These are phyloP conservation scores for Petrea volubilis DNA, from an alignment of 257 asterid species.

Conservation along the genomic window DNA sequence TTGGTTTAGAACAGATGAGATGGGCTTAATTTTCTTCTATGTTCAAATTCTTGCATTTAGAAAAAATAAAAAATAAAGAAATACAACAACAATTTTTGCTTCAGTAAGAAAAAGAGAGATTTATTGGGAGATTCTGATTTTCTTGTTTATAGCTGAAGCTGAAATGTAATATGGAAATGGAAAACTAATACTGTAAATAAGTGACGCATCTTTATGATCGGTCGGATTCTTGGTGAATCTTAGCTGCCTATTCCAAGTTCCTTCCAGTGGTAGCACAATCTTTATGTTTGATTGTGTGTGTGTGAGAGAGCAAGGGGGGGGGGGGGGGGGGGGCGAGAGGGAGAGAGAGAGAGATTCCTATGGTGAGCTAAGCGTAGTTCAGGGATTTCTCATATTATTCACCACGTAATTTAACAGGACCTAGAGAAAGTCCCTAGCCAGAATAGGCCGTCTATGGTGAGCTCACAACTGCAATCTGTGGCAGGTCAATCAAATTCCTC, in stretches of 20 bases:
- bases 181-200: too few relatives aligned
- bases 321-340: too few relatives aligned
- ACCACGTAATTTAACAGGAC: conserved; percentile 41
- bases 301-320: too few relatives aligned
- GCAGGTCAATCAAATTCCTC: conserved; percentile 27
- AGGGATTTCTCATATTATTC: background rate
- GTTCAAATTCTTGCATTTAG: background rate
- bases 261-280: too few relatives aligned
- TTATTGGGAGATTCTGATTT: too few relatives aligned
- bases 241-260: too few relatives aligned
- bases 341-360: background rate
- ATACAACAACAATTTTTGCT: too few relatives aligned
- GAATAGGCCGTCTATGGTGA: conserved; percentile 21
- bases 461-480: conserved; percentile 17
- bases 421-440: conserved; percentile 37
- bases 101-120: too few relatives aligned
- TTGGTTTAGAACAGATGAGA: background rate
- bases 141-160: background rate
- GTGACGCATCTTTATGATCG: too few relatives aligned
- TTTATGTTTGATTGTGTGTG: too few relatives aligned
- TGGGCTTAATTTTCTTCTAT: background rate
- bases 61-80: too few relatives aligned
- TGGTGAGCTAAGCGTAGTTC: background rate
- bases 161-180: background rate
- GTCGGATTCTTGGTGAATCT: too few relatives aligned